phyloP scores from a whole-genome alignment of 805 yeast species.

The Pichia thaimueangensis region DNA sequence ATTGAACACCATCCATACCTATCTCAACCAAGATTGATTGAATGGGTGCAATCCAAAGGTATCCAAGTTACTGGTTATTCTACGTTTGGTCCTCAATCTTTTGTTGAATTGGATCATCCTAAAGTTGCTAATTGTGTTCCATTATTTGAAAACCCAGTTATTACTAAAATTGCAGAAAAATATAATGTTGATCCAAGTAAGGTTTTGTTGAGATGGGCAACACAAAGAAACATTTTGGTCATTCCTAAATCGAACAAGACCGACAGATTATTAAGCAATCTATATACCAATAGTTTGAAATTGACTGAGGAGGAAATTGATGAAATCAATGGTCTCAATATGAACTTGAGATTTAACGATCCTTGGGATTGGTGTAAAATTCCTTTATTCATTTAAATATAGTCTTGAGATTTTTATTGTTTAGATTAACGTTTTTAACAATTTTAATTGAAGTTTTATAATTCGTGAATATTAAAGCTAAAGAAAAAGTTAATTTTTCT shows the following conservation, averaged over 20 bases:
- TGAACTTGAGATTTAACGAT: constrained; percentile 74
- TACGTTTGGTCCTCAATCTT: constrained; percentile 80
- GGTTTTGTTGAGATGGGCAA: constrained; percentile 76
- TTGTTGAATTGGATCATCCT: constrained; percentile 55
- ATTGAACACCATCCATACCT: constrained; percentile 91
- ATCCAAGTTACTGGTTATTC: constrained; percentile 75
- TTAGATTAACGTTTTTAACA: too few relatives aligned
- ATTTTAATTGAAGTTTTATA: too few relatives aligned
- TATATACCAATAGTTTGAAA: constrained; percentile 46
- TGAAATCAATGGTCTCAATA: constrained; percentile 55
- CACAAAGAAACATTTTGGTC: constrained; percentile 68
- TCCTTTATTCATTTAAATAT: constrained; percentile 28
- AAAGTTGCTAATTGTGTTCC: constrained; percentile 46
- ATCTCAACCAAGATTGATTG: constrained; percentile 60
- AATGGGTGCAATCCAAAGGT: constrained; percentile 50
- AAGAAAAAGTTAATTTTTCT: too few relatives aligned
- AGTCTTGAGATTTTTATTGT: too few relatives aligned
- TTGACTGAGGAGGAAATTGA: constrained; percentile 49
- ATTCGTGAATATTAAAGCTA: too few relatives aligned
- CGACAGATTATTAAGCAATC: constrained; percentile 56
- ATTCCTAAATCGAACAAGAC: constrained; percentile 79
- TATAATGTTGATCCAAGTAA: constrained; percentile 57
- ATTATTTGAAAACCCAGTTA: constrained; percentile 50
- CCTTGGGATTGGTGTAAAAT: constrained; percentile 44
- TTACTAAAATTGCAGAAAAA: constrained; percentile 48